Percentiles rank a stretch among this genome's conserved stretches.
These are phyloP conservation scores for Talaromyces rugulosus DNA, from an alignment of 2,329 filamentous ascomycete genomes.

Conservation along the genomic window DNA sequence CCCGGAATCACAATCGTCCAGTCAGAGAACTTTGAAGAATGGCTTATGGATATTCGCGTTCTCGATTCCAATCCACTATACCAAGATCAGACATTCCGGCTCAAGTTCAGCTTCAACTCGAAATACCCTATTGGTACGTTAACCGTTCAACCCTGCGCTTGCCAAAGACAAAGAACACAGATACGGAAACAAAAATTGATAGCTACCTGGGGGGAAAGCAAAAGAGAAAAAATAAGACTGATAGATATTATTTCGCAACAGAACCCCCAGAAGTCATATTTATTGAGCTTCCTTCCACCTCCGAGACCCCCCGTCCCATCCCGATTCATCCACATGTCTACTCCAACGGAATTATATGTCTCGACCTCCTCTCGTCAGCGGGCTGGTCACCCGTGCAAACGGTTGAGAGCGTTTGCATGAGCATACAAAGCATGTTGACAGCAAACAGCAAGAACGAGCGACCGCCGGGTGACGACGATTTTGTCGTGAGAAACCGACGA, in stretches of 20 bases:
- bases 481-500: slow-evolving; percentile 73
- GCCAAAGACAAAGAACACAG: background rate
- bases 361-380: slow-evolving; percentile 80
- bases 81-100: slow-evolving; percentile 68
- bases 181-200: no score
- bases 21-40: slow-evolving; percentile 79
- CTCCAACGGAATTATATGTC: slow-evolving; percentile 96
- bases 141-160: background rate
- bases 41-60: slow-evolving; percentile 87
- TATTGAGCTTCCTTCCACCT: slow-evolving; percentile 50
- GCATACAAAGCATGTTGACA: slow-evolving; percentile 95
- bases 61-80: slow-evolving; percentile 90
- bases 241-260: slow-evolving; percentile 34
- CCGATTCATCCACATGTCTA: slow-evolving; percentile 98
- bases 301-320: slow-evolving; percentile 54
- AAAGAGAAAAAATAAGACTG: background rate
- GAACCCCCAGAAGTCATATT: slow-evolving; percentile 96
- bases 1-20: slow-evolving; percentile 73
- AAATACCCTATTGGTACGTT: slow-evolving; percentile 82
- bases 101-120: slow-evolving; percentile 80
- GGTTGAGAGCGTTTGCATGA: slow-evolving; percentile 95
- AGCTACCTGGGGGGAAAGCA: no score
- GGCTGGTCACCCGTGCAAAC: slow-evolving; percentile 98
- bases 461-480: slow-evolving; percentile 84
- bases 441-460: slow-evolving; percentile 89